A percentile compares a stretch with the other conserved stretches of the same genome.
These are phyloP conservation scores for Colletotrichum agaves DNA, from an alignment of 2,329 filamentous ascomycete species.

Conservation along the genomic window DNA sequence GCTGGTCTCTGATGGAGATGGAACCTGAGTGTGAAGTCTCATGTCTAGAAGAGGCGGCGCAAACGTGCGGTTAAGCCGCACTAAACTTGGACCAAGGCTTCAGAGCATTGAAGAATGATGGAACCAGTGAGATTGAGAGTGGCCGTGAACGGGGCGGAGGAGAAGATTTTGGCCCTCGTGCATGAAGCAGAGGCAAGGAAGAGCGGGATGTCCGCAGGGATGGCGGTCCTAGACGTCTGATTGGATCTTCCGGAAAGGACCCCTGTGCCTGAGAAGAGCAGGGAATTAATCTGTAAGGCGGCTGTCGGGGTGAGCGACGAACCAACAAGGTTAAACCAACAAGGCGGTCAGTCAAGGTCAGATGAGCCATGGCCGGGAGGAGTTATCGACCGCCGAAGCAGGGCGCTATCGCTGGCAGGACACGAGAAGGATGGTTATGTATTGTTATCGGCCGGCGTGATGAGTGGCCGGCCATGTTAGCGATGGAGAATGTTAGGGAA, in stretches of 20 bases:
- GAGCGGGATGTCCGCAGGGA: constrained; percentile 34
- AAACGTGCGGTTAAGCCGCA: neutral
- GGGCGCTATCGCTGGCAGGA: constrained; percentile 14
- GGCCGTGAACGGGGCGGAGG: constrained; percentile 16
- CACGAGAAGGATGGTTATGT: neutral
- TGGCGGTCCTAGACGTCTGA: constrained; percentile 10
- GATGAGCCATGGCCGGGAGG: constrained; percentile 32
- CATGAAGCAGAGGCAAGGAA: constrained; percentile 35
- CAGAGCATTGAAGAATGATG: constrained; percentile 19
- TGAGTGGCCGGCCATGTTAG: constrained; percentile 21
- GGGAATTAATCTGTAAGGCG: constrained; percentile 20
- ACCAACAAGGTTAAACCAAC: constrained; percentile 22
- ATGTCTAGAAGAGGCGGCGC: neutral
- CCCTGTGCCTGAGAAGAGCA: constrained; percentile 33
- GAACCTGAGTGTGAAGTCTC: neutral
- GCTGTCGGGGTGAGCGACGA: constrained; percentile 25
- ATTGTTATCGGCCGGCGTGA: neutral
- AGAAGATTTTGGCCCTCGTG: constrained; percentile 29
- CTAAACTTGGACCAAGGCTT: constrained; percentile 2
- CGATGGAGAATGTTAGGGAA: constrained; percentile 1
- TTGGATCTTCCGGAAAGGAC: constrained; percentile 4
- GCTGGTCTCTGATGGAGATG: neutral
- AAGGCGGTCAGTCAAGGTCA: constrained; percentile 37
- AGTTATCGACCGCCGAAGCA: constrained; percentile 7
- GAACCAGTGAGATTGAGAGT: constrained; percentile 20